Evolutionary conservation across 805 yeast species (phyloP).

Genomic region (Yarrowia sp.): DNA sequence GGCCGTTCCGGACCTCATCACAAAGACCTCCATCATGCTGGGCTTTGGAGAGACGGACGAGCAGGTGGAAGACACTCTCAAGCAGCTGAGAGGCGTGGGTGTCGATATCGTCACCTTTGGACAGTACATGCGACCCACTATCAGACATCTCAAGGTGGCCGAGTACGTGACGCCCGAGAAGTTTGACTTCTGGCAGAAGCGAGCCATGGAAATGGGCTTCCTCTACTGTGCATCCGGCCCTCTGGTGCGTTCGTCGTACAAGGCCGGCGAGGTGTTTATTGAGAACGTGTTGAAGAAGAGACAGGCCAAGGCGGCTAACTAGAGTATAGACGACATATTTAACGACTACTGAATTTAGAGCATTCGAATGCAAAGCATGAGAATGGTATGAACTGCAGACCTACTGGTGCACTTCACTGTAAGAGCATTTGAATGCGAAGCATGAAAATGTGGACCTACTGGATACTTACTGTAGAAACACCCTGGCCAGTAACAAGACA

Average conservation of each 20-base stretch:
- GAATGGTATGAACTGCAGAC: no score
- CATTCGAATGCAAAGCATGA: no score
- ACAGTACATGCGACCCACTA: conserved; percentile 98
- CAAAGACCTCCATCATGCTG: conserved; percentile 93
- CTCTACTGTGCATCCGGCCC: conserved; percentile 97
- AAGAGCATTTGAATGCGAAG: no score
- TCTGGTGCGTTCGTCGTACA: conserved; percentile 90
- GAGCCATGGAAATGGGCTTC: conserved; percentile 85
- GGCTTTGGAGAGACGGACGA: conserved; percentile 97
- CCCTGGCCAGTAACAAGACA: no score
- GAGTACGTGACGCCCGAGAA: conserved; percentile 93
- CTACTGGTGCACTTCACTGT: no score
- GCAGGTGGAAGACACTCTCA: conserved; percentile 72
- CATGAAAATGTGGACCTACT: no score
- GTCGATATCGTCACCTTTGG: conserved; percentile 98
- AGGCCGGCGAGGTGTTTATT: conserved; percentile 97
- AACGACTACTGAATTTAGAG: neutral
- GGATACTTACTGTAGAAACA: no score
- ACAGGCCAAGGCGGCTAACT: conserved; percentile 33
- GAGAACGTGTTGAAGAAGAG: conserved; percentile 87
- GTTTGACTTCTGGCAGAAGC: conserved; percentile 88
- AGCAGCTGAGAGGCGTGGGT: conserved; percentile 66
- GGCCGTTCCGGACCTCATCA: conserved; percentile 68
- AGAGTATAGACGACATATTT: neutral
- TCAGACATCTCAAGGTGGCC: conserved; percentile 96